Evolutionary conservation across 2,329 filamentous ascomycete species (phyloP), one percentile per base, ranked within the genome.

Genomic region (Pestalotiopsis sp.): DNA sequence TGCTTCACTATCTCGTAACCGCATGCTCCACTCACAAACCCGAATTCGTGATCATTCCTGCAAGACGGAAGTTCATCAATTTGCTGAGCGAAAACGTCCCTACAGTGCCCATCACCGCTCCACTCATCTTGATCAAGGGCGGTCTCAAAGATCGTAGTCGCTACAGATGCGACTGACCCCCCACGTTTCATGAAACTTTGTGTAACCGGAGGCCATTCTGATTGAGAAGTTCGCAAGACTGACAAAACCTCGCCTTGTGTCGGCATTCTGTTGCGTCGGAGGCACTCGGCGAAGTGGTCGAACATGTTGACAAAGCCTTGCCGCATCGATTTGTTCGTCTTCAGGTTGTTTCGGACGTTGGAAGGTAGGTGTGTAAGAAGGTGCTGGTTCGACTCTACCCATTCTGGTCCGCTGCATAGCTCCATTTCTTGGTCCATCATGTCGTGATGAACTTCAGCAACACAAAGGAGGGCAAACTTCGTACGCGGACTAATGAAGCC

Each of bases 401-500:
- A 58, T 20, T 58, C 17, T 58, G 52, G 52, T 12, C 52, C 52
- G 20, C 20, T 25, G 5, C 20, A 12, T 20, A 6, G 52, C 52
- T 12, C 2, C 3, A 12, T 58, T 1, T 23, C 25, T 3, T 27
- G 0, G 52, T 2, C 9, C 74, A 67, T n/a, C 52, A 27, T 12
- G 52, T 58, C 52, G 39, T 75, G 70, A 17, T 45, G 65, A 6
- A 68, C 60, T 65, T 78, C 73, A 6, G 76, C 78, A 62, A 78
- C 70, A 67, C 52, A 73, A 4, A 73, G 17, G 23, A 82, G 73
- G 39, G 74, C 74, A 56, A 68, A 67, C n/a, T 69, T 76, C 78
- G 80, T 82, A 59, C 78, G 76, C 17, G 79, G 77, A 61, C 79
- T 82, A 49, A 83, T 65, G 71, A 82, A 80, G 2, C 80, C 80